Percentiles rank a stretch among this genome's conserved stretches.
These are phyloP conservation scores for Sonneratia caseolaris DNA, from an alignment of 345 rosid species.

Conservation along the genomic window DNA sequence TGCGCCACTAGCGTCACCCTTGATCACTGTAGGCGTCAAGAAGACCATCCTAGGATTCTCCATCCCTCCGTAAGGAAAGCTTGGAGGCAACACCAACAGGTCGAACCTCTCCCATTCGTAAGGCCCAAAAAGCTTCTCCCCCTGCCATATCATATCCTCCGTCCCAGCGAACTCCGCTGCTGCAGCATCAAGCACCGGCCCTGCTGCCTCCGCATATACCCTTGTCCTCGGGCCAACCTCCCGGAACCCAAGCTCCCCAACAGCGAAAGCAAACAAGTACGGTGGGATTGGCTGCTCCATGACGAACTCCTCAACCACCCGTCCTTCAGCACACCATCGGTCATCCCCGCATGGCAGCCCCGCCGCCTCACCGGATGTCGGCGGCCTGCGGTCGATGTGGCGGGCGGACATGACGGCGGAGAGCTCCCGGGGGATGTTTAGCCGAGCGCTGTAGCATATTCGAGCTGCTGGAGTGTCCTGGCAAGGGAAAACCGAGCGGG, in stretches of 20 bases:
- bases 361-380: conserved; percentile 37
- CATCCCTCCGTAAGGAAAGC: conserved; percentile 92
- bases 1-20: conserved; percentile 82
- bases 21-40: conserved; percentile 81
- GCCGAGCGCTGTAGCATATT: conserved; percentile 43
- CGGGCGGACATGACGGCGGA: conserved; percentile 88
- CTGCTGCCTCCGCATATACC: conserved; percentile 58
- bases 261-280: conserved; percentile 81
- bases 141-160: conserved; percentile 82
- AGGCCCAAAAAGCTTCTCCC: conserved; percentile 64
- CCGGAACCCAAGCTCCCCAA: conserved; percentile 65
- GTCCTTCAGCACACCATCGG: conserved; percentile 57
- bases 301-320: conserved; percentile 73
- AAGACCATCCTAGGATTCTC: conserved; percentile 90
- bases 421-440: conserved; percentile 57
- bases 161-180: conserved; percentile 80
- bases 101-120: conserved; percentile 93
- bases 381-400: conserved; percentile 51
- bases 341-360: conserved; percentile 17
- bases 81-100: conserved; percentile 77
- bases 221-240: conserved; percentile 89
- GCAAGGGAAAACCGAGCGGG: conserved; percentile 86
- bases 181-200: conserved; percentile 53
- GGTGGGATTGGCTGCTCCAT: conserved; percentile 97
- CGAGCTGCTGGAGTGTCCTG: conserved; percentile 95